Conservation (phyloP, 192 early-diverging fungal genomes). For the Coemansia reversa region DNA sequence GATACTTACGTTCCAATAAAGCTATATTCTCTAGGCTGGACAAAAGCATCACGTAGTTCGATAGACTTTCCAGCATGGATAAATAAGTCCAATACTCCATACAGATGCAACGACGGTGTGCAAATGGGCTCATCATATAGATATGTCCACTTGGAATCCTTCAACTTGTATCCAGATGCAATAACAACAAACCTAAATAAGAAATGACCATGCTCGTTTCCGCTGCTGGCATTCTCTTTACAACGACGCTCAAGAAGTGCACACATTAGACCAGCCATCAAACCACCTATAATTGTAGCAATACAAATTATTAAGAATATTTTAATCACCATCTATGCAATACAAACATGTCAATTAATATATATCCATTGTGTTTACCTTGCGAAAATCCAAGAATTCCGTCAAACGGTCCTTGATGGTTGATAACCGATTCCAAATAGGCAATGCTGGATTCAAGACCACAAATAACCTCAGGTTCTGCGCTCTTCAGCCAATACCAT, state of each 20-base stretch:
- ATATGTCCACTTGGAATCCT: slow-evolving; percentile 28
- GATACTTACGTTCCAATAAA: slow-evolving; percentile 39
- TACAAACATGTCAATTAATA: background rate
- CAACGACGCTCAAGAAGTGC: slow-evolving; percentile 26
- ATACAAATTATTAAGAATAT: background rate
- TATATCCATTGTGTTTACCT: slow-evolving; percentile 13
- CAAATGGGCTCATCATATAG: slow-evolving; percentile 29
- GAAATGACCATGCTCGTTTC: slow-evolving; percentile 18
- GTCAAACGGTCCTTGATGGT: slow-evolving; percentile 45
- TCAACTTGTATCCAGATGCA: slow-evolving; percentile 45
- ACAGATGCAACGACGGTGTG: slow-evolving; percentile 46
- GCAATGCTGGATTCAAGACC: slow-evolving; percentile 36
- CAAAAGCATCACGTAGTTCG: slow-evolving; percentile 26
- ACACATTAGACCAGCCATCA: slow-evolving; percentile 42
- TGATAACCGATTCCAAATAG: slow-evolving; percentile 25
- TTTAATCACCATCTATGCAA: background rate
- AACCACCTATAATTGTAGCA: slow-evolving; percentile 27
- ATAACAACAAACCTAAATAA: slow-evolving; percentile 39
- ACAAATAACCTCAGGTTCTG: slow-evolving; percentile 25
- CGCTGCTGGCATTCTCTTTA: background rate
- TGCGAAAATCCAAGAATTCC: slow-evolving; percentile 51
- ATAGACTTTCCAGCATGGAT: slow-evolving; percentile 37
- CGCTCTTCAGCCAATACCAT: slow-evolving; percentile 41
- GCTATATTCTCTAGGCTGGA: slow-evolving; percentile 17
- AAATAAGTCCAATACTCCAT: slow-evolving; percentile 46